Percentiles rank a stretch among this genome's conserved stretches.
Evolutionary conservation across 1,284 basidiomycete species (phyloP).

Genomic region (Rhizoctonia solani): DNA sequence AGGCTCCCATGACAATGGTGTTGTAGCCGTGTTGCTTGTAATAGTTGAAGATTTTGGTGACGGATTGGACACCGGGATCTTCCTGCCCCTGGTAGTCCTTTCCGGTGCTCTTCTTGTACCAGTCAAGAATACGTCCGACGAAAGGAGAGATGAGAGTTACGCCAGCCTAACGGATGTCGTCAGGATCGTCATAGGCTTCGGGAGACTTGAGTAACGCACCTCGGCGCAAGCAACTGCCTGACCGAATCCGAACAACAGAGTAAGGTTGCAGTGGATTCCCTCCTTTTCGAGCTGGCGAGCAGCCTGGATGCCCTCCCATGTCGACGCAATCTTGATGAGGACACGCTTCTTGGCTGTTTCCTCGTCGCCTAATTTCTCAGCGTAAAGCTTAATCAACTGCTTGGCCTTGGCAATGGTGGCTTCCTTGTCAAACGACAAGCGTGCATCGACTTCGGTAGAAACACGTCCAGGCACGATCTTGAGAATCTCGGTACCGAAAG

Average conservation of each 20-base stretch:
- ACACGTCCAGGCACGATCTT: constrained; percentile 97
- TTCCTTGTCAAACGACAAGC: constrained; percentile 94
- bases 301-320: constrained; percentile 98
- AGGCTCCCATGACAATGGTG: constrained; percentile 99
- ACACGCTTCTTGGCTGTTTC: constrained; percentile 93
- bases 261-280: constrained; percentile 98
- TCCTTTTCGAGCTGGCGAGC: constrained; percentile 96
- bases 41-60: constrained; percentile 98
- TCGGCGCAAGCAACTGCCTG: constrained; percentile 99
- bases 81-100: constrained; percentile 83
- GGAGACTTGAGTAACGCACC: constrained; percentile 90
- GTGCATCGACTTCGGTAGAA: constrained; percentile 98
- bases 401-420: constrained; percentile 91
- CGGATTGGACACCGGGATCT: constrained; percentile 97
- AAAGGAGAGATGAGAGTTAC: constrained; percentile 99
- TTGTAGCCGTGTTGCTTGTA: constrained; percentile 99
- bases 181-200: constrained; percentile 96
- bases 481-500: constrained; percentile 96
- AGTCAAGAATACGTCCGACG: constrained; percentile 96
- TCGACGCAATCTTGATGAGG: constrained; percentile 98
- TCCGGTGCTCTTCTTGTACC: constrained; percentile 90
- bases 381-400: constrained; percentile 93
- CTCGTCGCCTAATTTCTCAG: constrained; percentile 55
- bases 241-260: constrained; percentile 96
- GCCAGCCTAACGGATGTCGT: constrained; percentile 96